Evolutionary conservation across 768 basidiomycete genomes (phyloP).

Genomic region (Suillus ampliporus): DNA sequence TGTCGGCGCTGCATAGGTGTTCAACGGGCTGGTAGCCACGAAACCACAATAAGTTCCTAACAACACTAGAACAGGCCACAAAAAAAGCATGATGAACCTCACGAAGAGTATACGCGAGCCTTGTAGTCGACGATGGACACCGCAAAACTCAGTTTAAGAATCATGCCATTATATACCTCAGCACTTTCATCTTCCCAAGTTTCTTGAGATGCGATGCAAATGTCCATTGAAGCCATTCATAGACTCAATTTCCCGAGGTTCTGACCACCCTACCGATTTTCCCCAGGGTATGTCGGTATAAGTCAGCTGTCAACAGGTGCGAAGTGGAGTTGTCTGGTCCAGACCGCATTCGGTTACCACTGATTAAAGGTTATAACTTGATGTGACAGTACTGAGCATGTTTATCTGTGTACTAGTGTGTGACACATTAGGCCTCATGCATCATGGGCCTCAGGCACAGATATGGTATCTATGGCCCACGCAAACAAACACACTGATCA

Average conservation of each 20-base stretch:
- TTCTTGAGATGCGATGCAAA: neutral
- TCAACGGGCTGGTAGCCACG: constrained; percentile 1
- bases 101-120: neutral
- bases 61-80: neutral
- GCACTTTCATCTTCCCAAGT: neutral
- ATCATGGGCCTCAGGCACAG: no score
- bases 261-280: no score
- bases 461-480: no score
- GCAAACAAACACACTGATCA: no score
- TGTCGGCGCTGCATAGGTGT: constrained; percentile 18
- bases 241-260: neutral
- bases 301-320: no score
- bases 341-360: no score
- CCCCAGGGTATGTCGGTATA: no score
- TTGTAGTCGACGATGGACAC: neutral
- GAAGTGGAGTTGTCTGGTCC: no score
- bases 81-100: neutral
- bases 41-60: neutral
- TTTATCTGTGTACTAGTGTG: no score
- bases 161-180: neutral
- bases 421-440: no score
- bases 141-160: neutral
- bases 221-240: neutral
- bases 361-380: no score
- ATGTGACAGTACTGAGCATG: no score